phyloP scores from a whole-genome alignment of 345 rosid genomes.

The Aurinia saxatilis region DNA sequence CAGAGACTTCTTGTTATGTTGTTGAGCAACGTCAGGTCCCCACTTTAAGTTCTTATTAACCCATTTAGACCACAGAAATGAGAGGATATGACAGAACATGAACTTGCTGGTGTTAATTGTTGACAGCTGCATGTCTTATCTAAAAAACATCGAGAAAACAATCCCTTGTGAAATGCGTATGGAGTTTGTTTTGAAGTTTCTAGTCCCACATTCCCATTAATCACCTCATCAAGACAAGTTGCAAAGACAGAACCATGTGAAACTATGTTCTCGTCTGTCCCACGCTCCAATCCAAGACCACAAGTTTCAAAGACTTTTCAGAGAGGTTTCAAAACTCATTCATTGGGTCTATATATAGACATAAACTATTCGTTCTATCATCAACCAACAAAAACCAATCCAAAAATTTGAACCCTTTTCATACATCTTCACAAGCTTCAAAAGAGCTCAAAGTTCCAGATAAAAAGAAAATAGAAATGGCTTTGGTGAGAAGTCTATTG shows the following conservation, averaged over 20 bases:
- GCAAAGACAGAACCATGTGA: conserved; percentile 19
- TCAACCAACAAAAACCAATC: conserved; percentile 1
- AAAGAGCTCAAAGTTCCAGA: not conserved
- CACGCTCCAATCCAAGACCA: not conserved
- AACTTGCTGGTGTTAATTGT: not conserved
- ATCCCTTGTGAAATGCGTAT: conserved; percentile 6
- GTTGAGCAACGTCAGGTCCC: conserved; percentile 16
- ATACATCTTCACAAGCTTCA: not conserved
- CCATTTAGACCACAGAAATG: not conserved
- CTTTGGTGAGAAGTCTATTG: no score
- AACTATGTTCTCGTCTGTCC: not conserved
- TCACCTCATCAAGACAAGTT: not conserved
- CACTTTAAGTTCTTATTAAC: not conserved
- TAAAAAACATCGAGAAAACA: conserved; percentile 15
- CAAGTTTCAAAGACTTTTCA: not conserved
- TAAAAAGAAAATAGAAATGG: not conserved
- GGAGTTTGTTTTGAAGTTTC: not conserved
- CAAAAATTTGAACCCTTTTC: not conserved
- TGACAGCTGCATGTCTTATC: not conserved
- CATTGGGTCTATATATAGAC: conserved; percentile 1
- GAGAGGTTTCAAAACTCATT: not conserved
- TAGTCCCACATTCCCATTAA: not conserved
- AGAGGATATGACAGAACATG: not conserved
- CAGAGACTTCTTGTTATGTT: no score
- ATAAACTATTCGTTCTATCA: not conserved